Conservation (phyloP, 169 alveolate species). For the Cryptosporidium tyzzeri region DNA sequence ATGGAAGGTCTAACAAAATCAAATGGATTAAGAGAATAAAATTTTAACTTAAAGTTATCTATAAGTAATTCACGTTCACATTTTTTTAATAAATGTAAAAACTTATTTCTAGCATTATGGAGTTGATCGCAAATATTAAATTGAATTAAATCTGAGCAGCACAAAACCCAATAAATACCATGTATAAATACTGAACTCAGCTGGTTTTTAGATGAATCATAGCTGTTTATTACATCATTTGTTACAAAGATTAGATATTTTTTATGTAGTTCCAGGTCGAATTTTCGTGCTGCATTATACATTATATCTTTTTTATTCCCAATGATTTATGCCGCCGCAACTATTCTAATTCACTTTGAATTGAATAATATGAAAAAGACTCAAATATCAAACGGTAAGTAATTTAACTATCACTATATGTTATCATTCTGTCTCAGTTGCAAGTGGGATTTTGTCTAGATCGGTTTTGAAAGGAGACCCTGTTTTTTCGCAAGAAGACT, state of each 20-base stretch:
- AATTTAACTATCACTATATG: neutral
- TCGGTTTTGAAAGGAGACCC: constrained; percentile 25
- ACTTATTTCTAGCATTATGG: neutral
- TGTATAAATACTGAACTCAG: constrained; percentile 37
- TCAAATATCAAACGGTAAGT: constrained; percentile 22
- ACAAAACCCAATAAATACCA: constrained; percentile 55
- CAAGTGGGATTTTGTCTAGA: constrained; percentile 34
- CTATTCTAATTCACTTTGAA: neutral
- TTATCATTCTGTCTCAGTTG: constrained; percentile 25
- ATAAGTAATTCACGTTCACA: constrained; percentile 7
- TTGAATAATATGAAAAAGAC: neutral
- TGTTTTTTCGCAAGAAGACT: constrained; percentile 39
- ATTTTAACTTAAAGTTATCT: neutral
- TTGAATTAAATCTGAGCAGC: constrained; percentile 18
- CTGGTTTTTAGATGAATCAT: constrained; percentile 1
- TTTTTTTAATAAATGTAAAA: constrained; percentile 10
- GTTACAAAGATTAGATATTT: neutral
- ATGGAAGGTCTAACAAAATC: constrained; percentile 18
- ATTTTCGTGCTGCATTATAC: constrained; percentile 3
- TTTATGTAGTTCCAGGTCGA: constrained; percentile 35
- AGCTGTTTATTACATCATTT: neutral
- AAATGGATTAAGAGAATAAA: constrained; percentile 41
- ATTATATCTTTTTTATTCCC: neutral
- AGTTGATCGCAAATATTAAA: neutral
- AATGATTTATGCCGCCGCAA: constrained; percentile 4